Conservation (phyloP, 2,329 filamentous ascomycete genomes). For the Fusarium sp. region DNA sequence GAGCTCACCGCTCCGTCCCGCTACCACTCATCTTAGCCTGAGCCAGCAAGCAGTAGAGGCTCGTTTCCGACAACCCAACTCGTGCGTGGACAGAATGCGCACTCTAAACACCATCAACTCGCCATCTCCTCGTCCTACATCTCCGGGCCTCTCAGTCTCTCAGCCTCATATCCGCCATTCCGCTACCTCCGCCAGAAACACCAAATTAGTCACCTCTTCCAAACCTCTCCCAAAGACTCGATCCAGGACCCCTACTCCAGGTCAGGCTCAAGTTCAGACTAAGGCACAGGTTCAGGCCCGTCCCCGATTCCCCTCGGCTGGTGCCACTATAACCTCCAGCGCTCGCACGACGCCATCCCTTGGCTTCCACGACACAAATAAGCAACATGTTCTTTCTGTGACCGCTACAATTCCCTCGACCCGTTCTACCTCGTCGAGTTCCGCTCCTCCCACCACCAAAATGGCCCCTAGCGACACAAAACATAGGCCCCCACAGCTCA, state of each 20-base stretch:
- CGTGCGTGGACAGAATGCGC: conserved; percentile 44
- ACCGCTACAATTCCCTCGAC: conserved; percentile 49
- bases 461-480: conserved; percentile 66
- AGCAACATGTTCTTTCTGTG: conserved; percentile 50
- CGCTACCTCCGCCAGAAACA: conserved; percentile 18
- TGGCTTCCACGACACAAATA: conserved; percentile 38
- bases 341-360: conserved; percentile 36
- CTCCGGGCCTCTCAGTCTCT: conserved; percentile 21
- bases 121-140: conserved; percentile 39
- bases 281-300: conserved; percentile 31
- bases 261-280: conserved; percentile 19
- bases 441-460: conserved; percentile 39
- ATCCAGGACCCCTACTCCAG: conserved; percentile 29
- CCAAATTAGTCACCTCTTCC: conserved; percentile 29
- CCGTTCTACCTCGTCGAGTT: conserved; percentile 46
- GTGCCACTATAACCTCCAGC: conserved; percentile 39
- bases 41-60: conserved; percentile 28
- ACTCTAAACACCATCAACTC: conserved; percentile 48
- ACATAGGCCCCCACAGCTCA: conserved; percentile 77
- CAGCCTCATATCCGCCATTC: conserved; percentile 31
- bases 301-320: conserved; percentile 39
- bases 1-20: conserved; percentile 25
- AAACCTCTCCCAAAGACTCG: conserved; percentile 36
- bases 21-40: conserved; percentile 32
- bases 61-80: conserved; percentile 28